Percentiles rank a stretch among this genome's conserved stretches.
phyloP scores from a whole-genome alignment of 2,329 filamentous ascomycete genomes.

The Monilinia vaccinii-corymbosi region DNA sequence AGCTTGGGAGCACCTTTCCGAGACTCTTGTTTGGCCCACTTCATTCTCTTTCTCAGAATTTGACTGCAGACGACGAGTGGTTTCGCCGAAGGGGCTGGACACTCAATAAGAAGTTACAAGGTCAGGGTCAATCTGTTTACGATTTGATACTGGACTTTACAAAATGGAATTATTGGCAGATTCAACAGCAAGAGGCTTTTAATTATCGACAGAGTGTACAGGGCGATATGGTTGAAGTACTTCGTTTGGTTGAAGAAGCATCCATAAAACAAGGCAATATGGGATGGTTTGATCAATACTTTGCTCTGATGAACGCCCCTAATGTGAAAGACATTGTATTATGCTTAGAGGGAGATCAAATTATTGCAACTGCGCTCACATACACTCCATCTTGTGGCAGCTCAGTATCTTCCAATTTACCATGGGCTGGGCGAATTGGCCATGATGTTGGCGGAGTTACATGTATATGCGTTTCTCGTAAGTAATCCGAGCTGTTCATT shows the following conservation, averaged over 20 bases:
- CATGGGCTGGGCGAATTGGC: constrained; percentile 45
- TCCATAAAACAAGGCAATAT: constrained; percentile 39
- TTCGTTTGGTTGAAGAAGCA: constrained; percentile 42
- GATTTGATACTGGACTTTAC: constrained; percentile 47
- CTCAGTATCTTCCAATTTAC: constrained; percentile 41
- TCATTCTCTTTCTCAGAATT: constrained; percentile 23
- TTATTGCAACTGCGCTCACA: constrained; percentile 46
- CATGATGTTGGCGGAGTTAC: constrained; percentile 46
- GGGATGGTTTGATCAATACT: constrained; percentile 53
- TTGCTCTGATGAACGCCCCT: constrained; percentile 38
- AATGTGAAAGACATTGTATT: constrained; percentile 46
- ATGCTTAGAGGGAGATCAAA: constrained; percentile 38
- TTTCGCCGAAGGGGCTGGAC: constrained; percentile 46
- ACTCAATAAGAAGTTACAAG: constrained; percentile 36
- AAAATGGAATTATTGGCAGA: constrained; percentile 35
- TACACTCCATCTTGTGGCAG: constrained; percentile 42
- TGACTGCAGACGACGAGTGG: constrained; percentile 37
- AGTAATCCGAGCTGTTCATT: constrained; percentile 22
- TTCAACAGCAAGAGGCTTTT: constrained; percentile 36
- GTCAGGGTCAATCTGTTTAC: constrained; percentile 40
- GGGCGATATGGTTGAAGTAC: constrained; percentile 38
- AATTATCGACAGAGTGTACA: constrained; percentile 25
- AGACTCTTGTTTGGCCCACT: constrained; percentile 48
- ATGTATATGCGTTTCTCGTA: constrained; percentile 51
- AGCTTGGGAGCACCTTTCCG: constrained; percentile 50